These are phyloP conservation scores for Aquilaria malaccensis DNA, from an alignment of 345 rosid species.

Conservation along the genomic window DNA sequence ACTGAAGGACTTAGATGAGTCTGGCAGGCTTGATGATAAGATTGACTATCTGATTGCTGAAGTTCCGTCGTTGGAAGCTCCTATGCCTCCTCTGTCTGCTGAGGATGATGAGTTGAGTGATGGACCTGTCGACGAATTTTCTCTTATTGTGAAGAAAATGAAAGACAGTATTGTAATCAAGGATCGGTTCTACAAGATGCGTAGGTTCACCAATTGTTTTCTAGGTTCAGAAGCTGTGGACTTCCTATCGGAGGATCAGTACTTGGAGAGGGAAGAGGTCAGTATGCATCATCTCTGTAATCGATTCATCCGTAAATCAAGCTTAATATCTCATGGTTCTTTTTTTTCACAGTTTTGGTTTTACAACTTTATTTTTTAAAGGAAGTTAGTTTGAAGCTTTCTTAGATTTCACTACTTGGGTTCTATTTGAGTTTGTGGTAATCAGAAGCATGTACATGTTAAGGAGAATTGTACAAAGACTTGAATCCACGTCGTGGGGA, in stretches of 20 bases:
- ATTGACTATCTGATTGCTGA: conserved; percentile 46
- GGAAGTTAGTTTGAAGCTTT: too few species aligned
- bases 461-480: too few species aligned
- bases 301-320: not conserved
- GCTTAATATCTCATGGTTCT: not conserved
- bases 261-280: conserved; percentile 71
- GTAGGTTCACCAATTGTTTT: conserved; percentile 61
- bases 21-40: conserved; percentile 67
- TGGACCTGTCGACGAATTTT: conserved; percentile 71
- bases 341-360: too few species aligned
- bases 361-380: too few species aligned
- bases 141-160: conserved; percentile 71
- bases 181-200: conserved; percentile 73
- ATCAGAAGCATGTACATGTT: too few species aligned
- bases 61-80: conserved; percentile 57
- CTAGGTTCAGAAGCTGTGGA: conserved; percentile 76
- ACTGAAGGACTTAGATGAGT: conserved; percentile 51
- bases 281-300: conserved; percentile 11
- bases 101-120: conserved; percentile 67
- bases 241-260: conserved; percentile 62
- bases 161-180: conserved; percentile 51
- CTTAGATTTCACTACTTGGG: too few species aligned
- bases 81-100: conserved; percentile 79
- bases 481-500: too few species aligned
- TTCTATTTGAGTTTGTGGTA: too few species aligned